These are phyloP conservation scores for Camelina neglecta DNA, from an alignment of 345 rosid species.

Conservation along the genomic window DNA sequence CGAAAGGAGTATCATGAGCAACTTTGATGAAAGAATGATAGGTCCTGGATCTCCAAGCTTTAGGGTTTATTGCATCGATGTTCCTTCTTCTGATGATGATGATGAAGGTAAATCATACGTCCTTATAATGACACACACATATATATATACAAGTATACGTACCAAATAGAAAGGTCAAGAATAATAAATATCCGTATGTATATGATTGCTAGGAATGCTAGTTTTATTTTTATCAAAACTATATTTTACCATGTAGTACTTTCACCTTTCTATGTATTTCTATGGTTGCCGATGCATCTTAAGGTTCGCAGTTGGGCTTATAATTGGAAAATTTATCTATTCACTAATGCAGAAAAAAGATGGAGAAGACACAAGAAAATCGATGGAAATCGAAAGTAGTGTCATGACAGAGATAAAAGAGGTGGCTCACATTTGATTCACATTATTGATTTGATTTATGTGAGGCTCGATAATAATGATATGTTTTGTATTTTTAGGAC, in stretches of 20 bases:
- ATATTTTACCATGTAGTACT: too few relatives aligned
- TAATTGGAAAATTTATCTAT: background rate
- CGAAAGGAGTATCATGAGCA: slow-evolving; percentile 24
- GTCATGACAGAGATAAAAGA: slow-evolving; percentile 37
- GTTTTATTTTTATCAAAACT: too few relatives aligned
- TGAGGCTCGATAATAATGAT: background rate
- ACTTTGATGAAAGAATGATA: slow-evolving; percentile 37
- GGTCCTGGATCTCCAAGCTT: slow-evolving; percentile 54
- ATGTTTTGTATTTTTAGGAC: slow-evolving; percentile 24
- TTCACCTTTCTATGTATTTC: background rate
- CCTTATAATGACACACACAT: background rate
- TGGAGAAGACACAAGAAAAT: slow-evolving; percentile 34
- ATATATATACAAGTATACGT: background rate
- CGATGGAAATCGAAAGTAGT: slow-evolving; percentile 36
- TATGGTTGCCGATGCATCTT: background rate
- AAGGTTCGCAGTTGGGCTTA: background rate
- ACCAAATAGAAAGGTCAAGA: background rate
- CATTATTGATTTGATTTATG: slow-evolving; percentile 2
- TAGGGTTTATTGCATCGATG: slow-evolving; percentile 51
- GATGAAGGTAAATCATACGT: slow-evolving; percentile 37
- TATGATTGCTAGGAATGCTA: slow-evolving; percentile 13
- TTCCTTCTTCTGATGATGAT: slow-evolving; percentile 30
- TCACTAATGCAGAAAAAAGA: slow-evolving; percentile 32
- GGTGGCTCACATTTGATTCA: slow-evolving; percentile 20
- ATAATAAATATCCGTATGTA: background rate